Conservation (phyloP, 768 basidiomycete genomes). For the Agaricus bisporus region DNA sequence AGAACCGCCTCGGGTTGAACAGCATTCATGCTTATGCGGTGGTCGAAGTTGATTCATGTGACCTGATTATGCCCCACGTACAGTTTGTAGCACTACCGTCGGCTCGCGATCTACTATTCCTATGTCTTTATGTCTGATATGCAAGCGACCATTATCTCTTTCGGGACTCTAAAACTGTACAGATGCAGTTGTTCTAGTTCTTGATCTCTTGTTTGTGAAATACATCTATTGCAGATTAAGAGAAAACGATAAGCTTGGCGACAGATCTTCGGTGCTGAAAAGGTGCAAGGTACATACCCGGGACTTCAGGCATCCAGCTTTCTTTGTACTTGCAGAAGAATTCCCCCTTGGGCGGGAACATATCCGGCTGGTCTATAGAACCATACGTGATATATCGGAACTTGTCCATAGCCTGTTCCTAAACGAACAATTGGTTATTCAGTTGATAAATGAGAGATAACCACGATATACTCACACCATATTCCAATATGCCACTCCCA, state of each 20-base stretch:
- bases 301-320: conserved; percentile 15
- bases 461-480: conserved; percentile 9
- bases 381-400: conserved; percentile 14
- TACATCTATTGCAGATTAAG: neutral
- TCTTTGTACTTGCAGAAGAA: conserved; percentile 16
- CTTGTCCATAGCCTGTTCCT: conserved; percentile 14
- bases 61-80: neutral
- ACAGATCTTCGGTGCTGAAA: neutral
- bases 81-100: too few relatives aligned
- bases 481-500: conserved; percentile 14
- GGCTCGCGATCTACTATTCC: too few relatives aligned
- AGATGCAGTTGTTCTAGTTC: neutral
- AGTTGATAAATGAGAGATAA: neutral
- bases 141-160: neutral
- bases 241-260: neutral
- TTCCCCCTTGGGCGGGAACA: conserved; percentile 14
- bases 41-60: neutral
- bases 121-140: too few relatives aligned
- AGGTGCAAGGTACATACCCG: conserved; percentile 8
- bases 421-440: neutral
- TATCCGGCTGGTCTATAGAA: conserved; percentile 11
- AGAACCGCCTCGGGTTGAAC: conserved; percentile 23
- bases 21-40: neutral
- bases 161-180: neutral
- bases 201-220: conserved; percentile 16